Percentiles rank a stretch among this genome's conserved stretches.
phyloP scores from a whole-genome alignment of 139 green algal species.

The Chlorella sp. region DNA sequence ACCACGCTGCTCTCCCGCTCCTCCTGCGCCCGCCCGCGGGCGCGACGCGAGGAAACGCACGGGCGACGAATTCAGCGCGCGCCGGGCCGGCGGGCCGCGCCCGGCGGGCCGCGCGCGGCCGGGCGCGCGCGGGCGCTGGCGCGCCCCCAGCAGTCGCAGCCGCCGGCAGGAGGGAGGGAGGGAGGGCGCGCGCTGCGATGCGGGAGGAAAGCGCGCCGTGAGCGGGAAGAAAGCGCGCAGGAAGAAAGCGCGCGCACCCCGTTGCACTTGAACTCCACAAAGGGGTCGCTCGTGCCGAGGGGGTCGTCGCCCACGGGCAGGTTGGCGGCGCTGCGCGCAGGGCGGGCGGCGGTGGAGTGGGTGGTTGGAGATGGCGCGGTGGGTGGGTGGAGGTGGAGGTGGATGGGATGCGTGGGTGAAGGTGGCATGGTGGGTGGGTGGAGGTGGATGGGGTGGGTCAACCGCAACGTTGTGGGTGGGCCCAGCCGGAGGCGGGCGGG shows the following conservation, averaged over 20 bases:
- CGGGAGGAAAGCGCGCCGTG: not conserved
- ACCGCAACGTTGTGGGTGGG: too few species aligned
- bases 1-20: not conserved
- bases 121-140: not conserved
- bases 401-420: not conserved
- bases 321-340: constrained; percentile 15
- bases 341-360: not conserved
- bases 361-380: not conserved
- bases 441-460: not conserved
- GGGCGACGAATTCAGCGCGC: too few species aligned
- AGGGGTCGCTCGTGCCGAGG: constrained; percentile 46
- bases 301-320: constrained; percentile 40
- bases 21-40: not conserved
- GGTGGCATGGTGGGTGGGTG: not conserved
- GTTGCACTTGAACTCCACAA: constrained; percentile 43
- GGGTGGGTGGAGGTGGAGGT: not conserved
- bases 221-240: not conserved
- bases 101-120: not conserved
- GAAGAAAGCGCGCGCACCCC: not conserved
- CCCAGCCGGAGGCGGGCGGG: not conserved
- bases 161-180: not conserved
- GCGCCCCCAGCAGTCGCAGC: not conserved
- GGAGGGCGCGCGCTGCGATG: not conserved
- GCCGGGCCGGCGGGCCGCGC: not conserved
- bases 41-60: not conserved